A percentile compares a stretch with the other conserved stretches of the same genome.
These are phyloP conservation scores for Exobasidium rhododendri DNA, from an alignment of 1,284 basidiomycete species.

Conservation along the genomic window DNA sequence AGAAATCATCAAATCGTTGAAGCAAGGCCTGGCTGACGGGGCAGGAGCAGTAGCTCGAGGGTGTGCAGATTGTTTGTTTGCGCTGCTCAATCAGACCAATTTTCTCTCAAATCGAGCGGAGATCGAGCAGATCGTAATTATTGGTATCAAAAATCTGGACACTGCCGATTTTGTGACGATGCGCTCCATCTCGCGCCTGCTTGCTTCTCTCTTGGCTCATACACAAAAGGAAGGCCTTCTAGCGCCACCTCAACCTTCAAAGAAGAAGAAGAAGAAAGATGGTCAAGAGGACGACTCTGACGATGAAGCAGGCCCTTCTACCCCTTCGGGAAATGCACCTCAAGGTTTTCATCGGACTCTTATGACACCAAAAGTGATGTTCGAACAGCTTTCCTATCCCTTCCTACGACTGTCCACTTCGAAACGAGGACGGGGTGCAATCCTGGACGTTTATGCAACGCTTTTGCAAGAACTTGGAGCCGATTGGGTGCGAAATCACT, in stretches of 20 bases:
- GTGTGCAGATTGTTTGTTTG: conserved; percentile 63
- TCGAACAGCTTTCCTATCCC: conserved; percentile 70
- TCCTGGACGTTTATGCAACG: conserved; percentile 84
- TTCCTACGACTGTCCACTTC: conserved; percentile 69
- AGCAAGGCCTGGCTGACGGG: conserved; percentile 73
- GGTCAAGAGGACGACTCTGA: conserved; percentile 58
- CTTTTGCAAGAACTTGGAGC: conserved; percentile 73
- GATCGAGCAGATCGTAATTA: conserved; percentile 69
- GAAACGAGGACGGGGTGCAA: conserved; percentile 74
- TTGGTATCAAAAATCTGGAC: conserved; percentile 75
- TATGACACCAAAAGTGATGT: conserved; percentile 74
- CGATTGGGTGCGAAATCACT: conserved; percentile 77
- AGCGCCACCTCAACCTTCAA: conserved; percentile 37
- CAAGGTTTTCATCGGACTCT: conserved; percentile 69
- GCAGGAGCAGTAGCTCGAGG: conserved; percentile 80
- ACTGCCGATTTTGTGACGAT: conserved; percentile 75
- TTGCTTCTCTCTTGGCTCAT: conserved; percentile 76
- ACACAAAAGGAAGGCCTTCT: conserved; percentile 71
- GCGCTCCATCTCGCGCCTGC: conserved; percentile 71
- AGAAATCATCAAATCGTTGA: conserved; percentile 82
- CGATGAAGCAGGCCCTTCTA: conserved; percentile 63
- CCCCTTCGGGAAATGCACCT: conserved; percentile 43
- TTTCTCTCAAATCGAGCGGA: conserved; percentile 62
- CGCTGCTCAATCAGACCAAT: conserved; percentile 45
- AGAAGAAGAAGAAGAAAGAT: conserved; percentile 59